phyloP scores from a whole-genome alignment of 2,329 filamentous ascomycete genomes.

The Polychaeton citri region DNA sequence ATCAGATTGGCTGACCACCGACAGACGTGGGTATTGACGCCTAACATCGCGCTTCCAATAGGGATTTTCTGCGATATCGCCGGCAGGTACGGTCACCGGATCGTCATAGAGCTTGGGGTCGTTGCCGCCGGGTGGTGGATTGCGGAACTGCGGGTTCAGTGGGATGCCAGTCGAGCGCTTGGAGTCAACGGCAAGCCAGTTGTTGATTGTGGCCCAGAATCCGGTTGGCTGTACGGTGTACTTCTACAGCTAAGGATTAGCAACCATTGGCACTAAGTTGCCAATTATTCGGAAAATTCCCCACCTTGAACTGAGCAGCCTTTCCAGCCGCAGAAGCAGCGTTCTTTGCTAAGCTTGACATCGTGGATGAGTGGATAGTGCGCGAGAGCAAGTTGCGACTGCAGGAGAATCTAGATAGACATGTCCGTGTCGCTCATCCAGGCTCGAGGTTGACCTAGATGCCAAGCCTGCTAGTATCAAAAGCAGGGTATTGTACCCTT shows the following conservation, averaged over 20 bases:
- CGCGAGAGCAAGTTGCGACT: too few species aligned
- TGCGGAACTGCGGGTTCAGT: constrained; percentile 82
- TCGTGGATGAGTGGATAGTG: constrained; percentile 5
- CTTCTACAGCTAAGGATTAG: constrained; percentile 49
- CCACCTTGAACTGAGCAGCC: constrained; percentile 7
- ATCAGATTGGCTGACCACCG: constrained; percentile 70
- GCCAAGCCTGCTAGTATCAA: neutral
- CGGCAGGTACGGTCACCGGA: constrained; percentile 70
- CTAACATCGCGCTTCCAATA: constrained; percentile 94
- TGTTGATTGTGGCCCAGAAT: constrained; percentile 74
- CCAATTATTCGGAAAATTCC: neutral
- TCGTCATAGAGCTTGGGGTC: constrained; percentile 65
- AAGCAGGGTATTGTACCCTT: neutral
- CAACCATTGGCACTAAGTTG: neutral
- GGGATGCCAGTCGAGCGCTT: constrained; percentile 85
- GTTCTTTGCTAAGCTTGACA: constrained; percentile 7
- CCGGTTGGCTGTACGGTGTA: constrained; percentile 85
- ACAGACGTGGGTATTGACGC: constrained; percentile 67
- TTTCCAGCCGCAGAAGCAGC: constrained; percentile 8
- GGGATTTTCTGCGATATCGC: constrained; percentile 78
- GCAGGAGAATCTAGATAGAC: neutral
- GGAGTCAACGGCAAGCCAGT: constrained; percentile 65
- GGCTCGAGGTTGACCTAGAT: constrained; percentile 1
- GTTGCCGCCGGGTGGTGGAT: constrained; percentile 63
- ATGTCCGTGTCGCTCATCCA: constrained; percentile 1